Percentiles rank a stretch among this genome's conserved stretches.
Evolutionary conservation across 352 stramenopile genomes (phyloP).

Genomic region (Phytophthora tubulina): DNA sequence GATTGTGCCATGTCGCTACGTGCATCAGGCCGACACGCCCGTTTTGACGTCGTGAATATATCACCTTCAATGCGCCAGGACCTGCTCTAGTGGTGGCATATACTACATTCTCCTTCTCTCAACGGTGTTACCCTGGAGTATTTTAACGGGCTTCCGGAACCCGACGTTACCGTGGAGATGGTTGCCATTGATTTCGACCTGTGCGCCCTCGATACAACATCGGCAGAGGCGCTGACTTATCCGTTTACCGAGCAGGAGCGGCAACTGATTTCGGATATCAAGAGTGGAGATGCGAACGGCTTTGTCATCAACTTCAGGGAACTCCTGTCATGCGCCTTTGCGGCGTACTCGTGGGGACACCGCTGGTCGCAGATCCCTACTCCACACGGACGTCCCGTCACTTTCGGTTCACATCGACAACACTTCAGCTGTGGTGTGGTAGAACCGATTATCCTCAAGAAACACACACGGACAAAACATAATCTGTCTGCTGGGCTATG

Average conservation of each 20-base stretch:
- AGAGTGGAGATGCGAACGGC: neutral
- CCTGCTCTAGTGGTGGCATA: neutral
- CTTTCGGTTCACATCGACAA: conserved; percentile 36
- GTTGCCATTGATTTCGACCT: neutral
- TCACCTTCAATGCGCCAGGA: neutral
- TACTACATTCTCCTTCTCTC: neutral
- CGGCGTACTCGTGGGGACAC: conserved; percentile 13
- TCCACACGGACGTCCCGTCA: neutral
- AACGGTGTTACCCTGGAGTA: neutral
- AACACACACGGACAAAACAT: neutral
- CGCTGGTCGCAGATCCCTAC: neutral
- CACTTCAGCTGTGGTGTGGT: neutral
- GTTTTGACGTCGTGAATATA: neutral
- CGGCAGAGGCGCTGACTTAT: neutral
- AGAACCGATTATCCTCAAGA: neutral
- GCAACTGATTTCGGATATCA: neutral
- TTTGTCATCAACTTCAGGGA: conserved; percentile 47
- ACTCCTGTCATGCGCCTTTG: conserved; percentile 15
- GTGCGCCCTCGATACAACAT: neutral
- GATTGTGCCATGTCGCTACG: neutral
- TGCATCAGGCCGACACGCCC: neutral
- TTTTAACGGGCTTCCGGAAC: neutral
- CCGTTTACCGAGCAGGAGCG: neutral
- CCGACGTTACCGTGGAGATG: neutral
- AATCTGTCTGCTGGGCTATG: neutral